Percentiles rank a stretch among this genome's conserved stretches.
phyloP scores from a whole-genome alignment of 208 protist genomes.

The Acanthamoeba royreba region DNA sequence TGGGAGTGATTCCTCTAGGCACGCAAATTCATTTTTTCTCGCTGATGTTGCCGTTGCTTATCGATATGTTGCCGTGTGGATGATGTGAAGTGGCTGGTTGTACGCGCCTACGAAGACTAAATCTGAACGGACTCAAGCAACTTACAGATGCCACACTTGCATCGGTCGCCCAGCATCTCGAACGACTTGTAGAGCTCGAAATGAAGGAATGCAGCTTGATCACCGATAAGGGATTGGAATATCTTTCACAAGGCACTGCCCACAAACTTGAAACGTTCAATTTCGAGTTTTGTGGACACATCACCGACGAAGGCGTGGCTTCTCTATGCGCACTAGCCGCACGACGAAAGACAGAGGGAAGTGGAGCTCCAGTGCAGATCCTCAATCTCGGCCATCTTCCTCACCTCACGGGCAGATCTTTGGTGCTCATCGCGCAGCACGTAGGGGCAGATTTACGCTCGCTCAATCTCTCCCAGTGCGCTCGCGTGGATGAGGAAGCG shows the following conservation, averaged over 20 bases:
- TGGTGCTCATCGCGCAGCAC: not conserved
- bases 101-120: not conserved
- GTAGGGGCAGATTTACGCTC: not conserved
- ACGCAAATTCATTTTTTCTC: not conserved
- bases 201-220: not conserved
- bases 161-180: not conserved
- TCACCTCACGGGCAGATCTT: not conserved
- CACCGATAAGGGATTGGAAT: not conserved
- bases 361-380: not conserved
- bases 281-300: not conserved
- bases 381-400: not conserved
- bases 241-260: not conserved
- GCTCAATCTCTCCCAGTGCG: not conserved
- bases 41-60: not conserved
- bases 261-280: not conserved
- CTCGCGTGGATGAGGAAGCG: not conserved
- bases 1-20: not conserved
- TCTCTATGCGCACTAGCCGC: not conserved
- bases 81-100: not conserved
- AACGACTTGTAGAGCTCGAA: not conserved
- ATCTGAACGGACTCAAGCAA: not conserved
- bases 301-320: not conserved
- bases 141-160: not conserved
- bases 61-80: not conserved
- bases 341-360: not conserved